Conservation (phyloP, 78 protist genomes). For the Cavenderia fasciculata region DNA sequence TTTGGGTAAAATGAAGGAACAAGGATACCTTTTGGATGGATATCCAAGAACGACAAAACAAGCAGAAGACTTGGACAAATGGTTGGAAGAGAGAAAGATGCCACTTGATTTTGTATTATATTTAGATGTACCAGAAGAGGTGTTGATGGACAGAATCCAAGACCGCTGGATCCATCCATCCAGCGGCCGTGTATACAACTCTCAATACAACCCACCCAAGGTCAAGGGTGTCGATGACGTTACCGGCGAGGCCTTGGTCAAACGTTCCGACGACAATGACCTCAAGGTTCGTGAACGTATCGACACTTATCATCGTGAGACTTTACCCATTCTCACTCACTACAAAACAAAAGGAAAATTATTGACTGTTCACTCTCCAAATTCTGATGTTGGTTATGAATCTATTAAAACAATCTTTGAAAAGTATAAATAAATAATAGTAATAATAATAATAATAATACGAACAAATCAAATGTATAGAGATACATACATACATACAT, state of each 20-base stretch:
- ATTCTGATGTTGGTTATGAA: conserved; percentile 64
- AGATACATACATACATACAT: too few relatives aligned
- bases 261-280: conserved; percentile 94
- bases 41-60: conserved; percentile 88
- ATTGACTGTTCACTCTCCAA: conserved; percentile 55
- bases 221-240: conserved; percentile 85
- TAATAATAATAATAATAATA: too few relatives aligned
- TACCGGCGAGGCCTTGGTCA: conserved; percentile 96
- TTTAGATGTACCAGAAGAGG: conserved; percentile 75
- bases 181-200: conserved; percentile 93
- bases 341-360: conserved; percentile 27
- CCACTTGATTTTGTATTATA: conserved; percentile 55
- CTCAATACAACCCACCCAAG: conserved; percentile 92
- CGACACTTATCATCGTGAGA: conserved; percentile 32
- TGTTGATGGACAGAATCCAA: conserved; percentile 53
- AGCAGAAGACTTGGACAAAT: conserved; percentile 57
- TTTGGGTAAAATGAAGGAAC: background rate
- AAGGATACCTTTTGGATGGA: conserved; percentile 83
- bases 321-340: conserved; percentile 59
- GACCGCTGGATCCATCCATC: conserved; percentile 81
- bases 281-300: conserved; percentile 60
- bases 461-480: too few relatives aligned
- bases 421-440: too few relatives aligned
- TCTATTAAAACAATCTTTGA: too few relatives aligned
- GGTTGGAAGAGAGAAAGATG: background rate